These are phyloP conservation scores for Lasiosphaeris hirsuta DNA, from an alignment of 495 filamentous ascomycete species.

Conservation along the genomic window DNA sequence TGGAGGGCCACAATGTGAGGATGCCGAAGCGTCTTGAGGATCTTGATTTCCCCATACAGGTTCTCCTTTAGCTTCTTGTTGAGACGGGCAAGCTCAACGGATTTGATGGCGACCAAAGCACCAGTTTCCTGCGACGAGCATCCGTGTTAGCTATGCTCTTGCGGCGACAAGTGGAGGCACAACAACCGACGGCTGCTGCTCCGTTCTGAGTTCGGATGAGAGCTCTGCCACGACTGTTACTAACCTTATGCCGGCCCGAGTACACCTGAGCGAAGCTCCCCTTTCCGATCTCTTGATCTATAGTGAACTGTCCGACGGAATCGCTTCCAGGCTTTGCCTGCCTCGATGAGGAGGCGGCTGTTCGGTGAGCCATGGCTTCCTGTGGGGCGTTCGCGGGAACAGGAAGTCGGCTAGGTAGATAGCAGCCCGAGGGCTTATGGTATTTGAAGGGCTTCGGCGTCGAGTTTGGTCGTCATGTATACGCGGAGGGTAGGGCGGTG, in stretches of 20 bases:
- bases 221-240: constrained; percentile 19
- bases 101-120: constrained; percentile 88
- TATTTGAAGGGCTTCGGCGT: constrained; percentile 39
- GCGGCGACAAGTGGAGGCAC: too few relatives aligned
- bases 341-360: constrained; percentile 33
- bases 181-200: too few relatives aligned
- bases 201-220: too few relatives aligned
- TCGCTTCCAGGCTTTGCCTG: constrained; percentile 50
- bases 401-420: constrained; percentile 35
- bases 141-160: constrained; percentile 37
- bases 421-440: constrained; percentile 46
- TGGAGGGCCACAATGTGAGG: constrained; percentile 96
- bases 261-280: constrained; percentile 96
- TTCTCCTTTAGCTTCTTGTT: constrained; percentile 96
- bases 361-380: constrained; percentile 48
- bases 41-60: constrained; percentile 89
- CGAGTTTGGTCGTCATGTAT: constrained; percentile 48
- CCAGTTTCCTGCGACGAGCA: constrained; percentile 48
- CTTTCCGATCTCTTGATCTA: constrained; percentile 83
- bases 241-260: constrained; percentile 77
- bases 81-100: constrained; percentile 81
- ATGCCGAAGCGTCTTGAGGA: constrained; percentile 86
- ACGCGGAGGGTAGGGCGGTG: constrained; percentile 21
- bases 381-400: constrained; percentile 39
- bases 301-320: constrained; percentile 71